phyloP scores from a whole-genome alignment of 768 basidiomycete species.

The Boletus subparvulus region DNA sequence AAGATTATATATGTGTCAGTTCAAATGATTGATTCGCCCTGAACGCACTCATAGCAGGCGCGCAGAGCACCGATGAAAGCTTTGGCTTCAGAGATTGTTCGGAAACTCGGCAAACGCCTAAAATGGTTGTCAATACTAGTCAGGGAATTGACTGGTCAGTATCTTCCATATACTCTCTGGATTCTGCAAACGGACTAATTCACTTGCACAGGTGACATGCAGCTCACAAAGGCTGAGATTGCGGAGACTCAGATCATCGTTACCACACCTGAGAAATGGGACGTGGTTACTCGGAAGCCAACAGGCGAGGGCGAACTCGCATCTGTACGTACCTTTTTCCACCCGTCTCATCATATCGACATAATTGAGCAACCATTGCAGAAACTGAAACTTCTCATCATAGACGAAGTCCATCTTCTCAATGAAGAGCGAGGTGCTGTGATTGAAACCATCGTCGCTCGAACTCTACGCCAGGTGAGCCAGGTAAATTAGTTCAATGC shows the following conservation, averaged over 20 bases:
- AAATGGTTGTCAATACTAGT: constrained; percentile 86
- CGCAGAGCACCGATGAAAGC: constrained; percentile 97
- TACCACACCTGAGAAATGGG: constrained; percentile 99
- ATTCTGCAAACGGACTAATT: background rate
- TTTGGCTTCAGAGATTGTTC: constrained; percentile 89
- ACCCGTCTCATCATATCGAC: background rate
- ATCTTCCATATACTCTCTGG: background rate
- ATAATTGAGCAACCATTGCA: constrained; percentile 30
- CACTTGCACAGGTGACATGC: constrained; percentile 75
- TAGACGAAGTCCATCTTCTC: constrained; percentile 95
- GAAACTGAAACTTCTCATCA: constrained; percentile 92
- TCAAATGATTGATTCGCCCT: background rate
- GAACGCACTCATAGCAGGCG: background rate
- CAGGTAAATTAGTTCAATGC: background rate
- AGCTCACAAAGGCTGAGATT: constrained; percentile 90
- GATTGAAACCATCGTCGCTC: constrained; percentile 95
- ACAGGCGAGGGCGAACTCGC: constrained; percentile 97
- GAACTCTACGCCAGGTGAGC: constrained; percentile 82
- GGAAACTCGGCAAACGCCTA: constrained; percentile 87
- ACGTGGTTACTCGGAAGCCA: constrained; percentile 96
- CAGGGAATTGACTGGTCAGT: constrained; percentile 82
- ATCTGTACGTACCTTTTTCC: constrained; percentile 52
- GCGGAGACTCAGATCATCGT: constrained; percentile 96
- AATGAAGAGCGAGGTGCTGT: constrained; percentile 99
- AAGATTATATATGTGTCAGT: constrained; percentile 96